Percentiles rank a stretch among this genome's conserved stretches.
phyloP scores from a whole-genome alignment of 306 rosid genomes.

The Rosa rugosa region DNA sequence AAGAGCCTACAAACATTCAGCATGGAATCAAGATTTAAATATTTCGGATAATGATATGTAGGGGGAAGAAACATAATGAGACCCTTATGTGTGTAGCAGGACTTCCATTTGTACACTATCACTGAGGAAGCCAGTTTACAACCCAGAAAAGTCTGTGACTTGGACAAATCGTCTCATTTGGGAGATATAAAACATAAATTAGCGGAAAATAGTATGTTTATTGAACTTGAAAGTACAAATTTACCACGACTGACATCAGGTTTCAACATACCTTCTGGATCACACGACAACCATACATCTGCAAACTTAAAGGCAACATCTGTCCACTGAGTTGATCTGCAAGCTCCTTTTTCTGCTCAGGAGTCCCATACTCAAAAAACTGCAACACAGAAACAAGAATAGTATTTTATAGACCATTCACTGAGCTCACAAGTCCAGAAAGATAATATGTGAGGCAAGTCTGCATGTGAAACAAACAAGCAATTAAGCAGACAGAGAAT shows the following conservation, averaged over 20 bases:
- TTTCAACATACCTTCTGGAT: conserved; percentile 60
- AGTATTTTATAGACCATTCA: conserved; percentile 1
- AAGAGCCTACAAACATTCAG: conserved; percentile 47
- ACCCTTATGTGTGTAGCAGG: neutral
- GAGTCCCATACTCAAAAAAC: conserved; percentile 62
- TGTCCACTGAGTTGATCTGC: conserved; percentile 56
- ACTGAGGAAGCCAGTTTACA: neutral
- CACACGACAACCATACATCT: conserved; percentile 81
- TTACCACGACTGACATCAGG: neutral
- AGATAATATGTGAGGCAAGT: neutral
- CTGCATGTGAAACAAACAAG: neutral
- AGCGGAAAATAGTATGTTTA: neutral
- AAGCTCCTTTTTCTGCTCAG: conserved; percentile 57
- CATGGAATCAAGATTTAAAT: neutral
- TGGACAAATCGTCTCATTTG: neutral
- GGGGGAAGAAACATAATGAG: neutral
- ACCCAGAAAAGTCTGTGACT: neutral
- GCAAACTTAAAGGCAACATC: conserved; percentile 61
- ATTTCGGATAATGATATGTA: neutral
- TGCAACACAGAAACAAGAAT: conserved; percentile 21
- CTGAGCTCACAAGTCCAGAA: conserved; percentile 15
- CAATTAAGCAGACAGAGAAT: conserved; percentile 7
- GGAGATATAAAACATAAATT: neutral
- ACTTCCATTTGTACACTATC: neutral
- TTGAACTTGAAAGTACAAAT: neutral